phyloP scores from a whole-genome alignment of 2,329 filamentous ascomycete genomes.

The Neocucurbitaria cava region DNA sequence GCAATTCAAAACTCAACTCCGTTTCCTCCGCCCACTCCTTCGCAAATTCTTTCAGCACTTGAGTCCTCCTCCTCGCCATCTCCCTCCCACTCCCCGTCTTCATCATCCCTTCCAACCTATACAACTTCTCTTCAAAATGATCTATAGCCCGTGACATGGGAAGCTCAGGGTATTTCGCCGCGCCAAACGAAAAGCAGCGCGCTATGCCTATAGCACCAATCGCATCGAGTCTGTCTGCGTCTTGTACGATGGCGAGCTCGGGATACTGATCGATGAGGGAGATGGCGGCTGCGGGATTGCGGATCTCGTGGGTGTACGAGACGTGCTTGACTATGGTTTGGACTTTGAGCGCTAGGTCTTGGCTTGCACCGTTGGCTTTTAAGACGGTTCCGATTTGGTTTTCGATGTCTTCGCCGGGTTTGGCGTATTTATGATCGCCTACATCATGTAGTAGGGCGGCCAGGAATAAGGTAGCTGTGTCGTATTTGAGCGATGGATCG shows the following conservation, averaged over 20 bases:
- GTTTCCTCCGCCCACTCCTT: slow-evolving; percentile 21
- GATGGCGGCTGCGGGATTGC: slow-evolving; percentile 66
- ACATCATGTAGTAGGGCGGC: slow-evolving; percentile 76
- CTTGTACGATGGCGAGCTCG: slow-evolving; percentile 85
- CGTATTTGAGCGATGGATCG: slow-evolving; percentile 47
- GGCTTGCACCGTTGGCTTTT: slow-evolving; percentile 61
- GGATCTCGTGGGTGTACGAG: slow-evolving; percentile 77
- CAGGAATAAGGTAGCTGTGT: slow-evolving; percentile 68
- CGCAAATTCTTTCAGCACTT: slow-evolving; percentile 22
- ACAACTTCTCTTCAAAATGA: slow-evolving; percentile 47
- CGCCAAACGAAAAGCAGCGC: slow-evolving; percentile 78
- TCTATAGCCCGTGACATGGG: slow-evolving; percentile 39
- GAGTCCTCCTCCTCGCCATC: slow-evolving; percentile 23
- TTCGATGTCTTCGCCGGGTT: slow-evolving; percentile 61
- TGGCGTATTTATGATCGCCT: slow-evolving; percentile 80
- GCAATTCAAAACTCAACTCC: slow-evolving; percentile 21
- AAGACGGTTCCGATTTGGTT: slow-evolving; percentile 66
- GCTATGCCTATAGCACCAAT: slow-evolving; percentile 87
- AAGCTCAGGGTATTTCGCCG: slow-evolving; percentile 46
- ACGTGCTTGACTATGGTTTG: slow-evolving; percentile 78
- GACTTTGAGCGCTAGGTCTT: slow-evolving; percentile 68
- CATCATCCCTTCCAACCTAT: slow-evolving; percentile 44
- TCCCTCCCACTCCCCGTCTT: slow-evolving; percentile 39
- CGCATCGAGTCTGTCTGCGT: slow-evolving; percentile 91
- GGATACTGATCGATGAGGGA: slow-evolving; percentile 69